These are phyloP conservation scores for Colletotrichum destructivum DNA, from an alignment of 2,329 filamentous ascomycete genomes.

Conservation along the genomic window DNA sequence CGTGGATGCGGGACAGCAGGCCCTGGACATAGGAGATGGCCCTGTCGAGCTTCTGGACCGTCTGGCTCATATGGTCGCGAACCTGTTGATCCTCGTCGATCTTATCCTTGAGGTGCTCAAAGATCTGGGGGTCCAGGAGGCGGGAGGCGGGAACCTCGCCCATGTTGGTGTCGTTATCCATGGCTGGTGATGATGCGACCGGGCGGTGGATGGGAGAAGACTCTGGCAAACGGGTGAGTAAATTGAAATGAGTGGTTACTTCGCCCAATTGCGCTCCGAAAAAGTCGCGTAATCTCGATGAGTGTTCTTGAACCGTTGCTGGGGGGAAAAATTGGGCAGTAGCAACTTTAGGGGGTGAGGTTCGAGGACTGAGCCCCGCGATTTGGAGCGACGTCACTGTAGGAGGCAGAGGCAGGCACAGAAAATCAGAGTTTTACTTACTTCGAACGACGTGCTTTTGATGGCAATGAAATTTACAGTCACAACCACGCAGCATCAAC, in stretches of 20 bases:
- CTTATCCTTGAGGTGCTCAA: conserved; percentile 87
- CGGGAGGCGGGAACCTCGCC: conserved; percentile 44
- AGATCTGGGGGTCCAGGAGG: conserved; percentile 82
- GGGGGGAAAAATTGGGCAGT: neutral
- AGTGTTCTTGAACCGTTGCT: neutral
- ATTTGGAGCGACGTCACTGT: conserved; percentile 18
- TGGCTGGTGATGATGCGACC: conserved; percentile 17
- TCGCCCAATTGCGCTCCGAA: neutral
- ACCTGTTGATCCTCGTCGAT: conserved; percentile 90
- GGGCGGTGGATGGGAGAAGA: too few species aligned
- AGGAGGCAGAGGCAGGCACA: neutral
- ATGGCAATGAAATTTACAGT: neutral
- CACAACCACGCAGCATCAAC: neutral
- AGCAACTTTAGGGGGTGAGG: neutral
- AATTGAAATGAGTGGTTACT: neutral
- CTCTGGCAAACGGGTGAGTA: neutral
- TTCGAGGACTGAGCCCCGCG: conserved; percentile 11
- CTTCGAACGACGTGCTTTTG: neutral
- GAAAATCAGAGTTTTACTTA: conserved; percentile 37
- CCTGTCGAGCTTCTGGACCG: conserved; percentile 86
- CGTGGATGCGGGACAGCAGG: conserved; percentile 89
- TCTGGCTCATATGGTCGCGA: conserved; percentile 86
- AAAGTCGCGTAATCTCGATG: too few species aligned
- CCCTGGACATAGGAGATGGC: conserved; percentile 87
- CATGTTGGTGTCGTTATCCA: conserved; percentile 45